These are phyloP conservation scores for Penicillium fuscoglaucum DNA, from an alignment of 2,329 filamentous ascomycete species.

Conservation along the genomic window DNA sequence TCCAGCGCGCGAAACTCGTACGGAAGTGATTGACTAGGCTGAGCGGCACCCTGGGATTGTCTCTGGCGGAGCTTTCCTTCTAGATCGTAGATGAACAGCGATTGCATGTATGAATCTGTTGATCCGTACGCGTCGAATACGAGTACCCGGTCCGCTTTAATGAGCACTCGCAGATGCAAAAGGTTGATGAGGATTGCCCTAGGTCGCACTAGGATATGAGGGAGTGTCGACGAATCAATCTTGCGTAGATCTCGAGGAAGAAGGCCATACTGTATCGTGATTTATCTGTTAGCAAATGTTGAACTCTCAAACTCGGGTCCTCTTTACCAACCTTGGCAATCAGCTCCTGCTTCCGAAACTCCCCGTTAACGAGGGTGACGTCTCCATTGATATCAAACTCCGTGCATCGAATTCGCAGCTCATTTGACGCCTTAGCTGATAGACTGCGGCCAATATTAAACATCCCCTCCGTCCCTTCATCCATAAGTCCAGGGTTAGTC, in stretches of 20 bases:
- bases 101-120: conserved; percentile 91
- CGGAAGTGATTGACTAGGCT: conserved; percentile 61
- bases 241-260: conserved; percentile 93
- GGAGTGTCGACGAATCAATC: conserved; percentile 93
- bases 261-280: conserved; percentile 71
- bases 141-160: conserved; percentile 90
- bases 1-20: conserved; percentile 97
- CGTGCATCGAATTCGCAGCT: conserved; percentile 85
- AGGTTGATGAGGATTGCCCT: conserved; percentile 93
- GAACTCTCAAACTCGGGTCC: conserved; percentile 71
- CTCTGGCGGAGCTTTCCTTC: conserved; percentile 90
- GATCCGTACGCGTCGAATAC: conserved; percentile 96
- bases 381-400: conserved; percentile 92
- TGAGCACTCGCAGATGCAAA: conserved; percentile 91
- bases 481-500: conserved; percentile 58
- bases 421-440: conserved; percentile 74
- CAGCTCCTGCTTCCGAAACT: conserved; percentile 96
- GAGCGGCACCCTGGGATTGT: conserved; percentile 44
- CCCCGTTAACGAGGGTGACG: conserved; percentile 87
- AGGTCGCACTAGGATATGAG: conserved; percentile 90
- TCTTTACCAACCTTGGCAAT: conserved; percentile 87
- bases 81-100: conserved; percentile 95
- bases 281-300: conserved; percentile 1
- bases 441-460: conserved; percentile 70
- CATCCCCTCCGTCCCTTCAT: conserved; percentile 60